Evolutionary conservation across 2,329 filamentous ascomycete species (phyloP).

Genomic region (Botrytis tulipae): DNA sequence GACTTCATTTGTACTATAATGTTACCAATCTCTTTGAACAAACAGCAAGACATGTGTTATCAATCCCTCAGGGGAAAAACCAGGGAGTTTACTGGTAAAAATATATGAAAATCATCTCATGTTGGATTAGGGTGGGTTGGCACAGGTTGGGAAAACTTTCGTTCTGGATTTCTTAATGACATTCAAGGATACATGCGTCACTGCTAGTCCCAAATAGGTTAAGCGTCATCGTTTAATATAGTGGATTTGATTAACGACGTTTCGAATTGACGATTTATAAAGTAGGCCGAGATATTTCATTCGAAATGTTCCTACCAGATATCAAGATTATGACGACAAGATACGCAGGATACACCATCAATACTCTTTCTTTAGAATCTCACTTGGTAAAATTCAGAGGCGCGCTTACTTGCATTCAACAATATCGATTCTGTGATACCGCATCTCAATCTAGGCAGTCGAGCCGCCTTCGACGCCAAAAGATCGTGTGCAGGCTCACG

Average conservation of each 20-base stretch:
- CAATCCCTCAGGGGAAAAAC: slow-evolving; percentile 1
- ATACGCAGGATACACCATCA: background rate
- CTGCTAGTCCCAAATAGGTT: background rate
- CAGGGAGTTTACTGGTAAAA: slow-evolving; percentile 5
- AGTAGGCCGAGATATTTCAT: background rate
- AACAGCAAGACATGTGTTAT: slow-evolving; percentile 4
- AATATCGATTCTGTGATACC: background rate
- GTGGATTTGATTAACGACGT: slow-evolving; percentile 15
- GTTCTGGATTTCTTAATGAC: slow-evolving; percentile 11
- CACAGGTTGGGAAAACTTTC: background rate
- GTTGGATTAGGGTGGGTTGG: slow-evolving; percentile 1
- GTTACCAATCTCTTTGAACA: slow-evolving; percentile 4
- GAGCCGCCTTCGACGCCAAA: slow-evolving; percentile 1
- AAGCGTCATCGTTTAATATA: background rate
- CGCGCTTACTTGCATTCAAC: slow-evolving; percentile 6
- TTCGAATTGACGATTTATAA: slow-evolving; percentile 1
- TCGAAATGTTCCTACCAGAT: background rate
- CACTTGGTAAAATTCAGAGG: background rate
- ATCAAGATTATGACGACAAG: slow-evolving; percentile 3
- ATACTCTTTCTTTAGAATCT: background rate
- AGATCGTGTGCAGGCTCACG: background rate
- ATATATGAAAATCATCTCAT: slow-evolving; percentile 15
- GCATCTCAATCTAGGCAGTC: background rate
- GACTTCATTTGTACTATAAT: slow-evolving; percentile 6
- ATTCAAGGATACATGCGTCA: background rate